Evolutionary conservation across 208 protist genomes (phyloP).

Genomic region (Trypanosomatidae sp.): DNA sequence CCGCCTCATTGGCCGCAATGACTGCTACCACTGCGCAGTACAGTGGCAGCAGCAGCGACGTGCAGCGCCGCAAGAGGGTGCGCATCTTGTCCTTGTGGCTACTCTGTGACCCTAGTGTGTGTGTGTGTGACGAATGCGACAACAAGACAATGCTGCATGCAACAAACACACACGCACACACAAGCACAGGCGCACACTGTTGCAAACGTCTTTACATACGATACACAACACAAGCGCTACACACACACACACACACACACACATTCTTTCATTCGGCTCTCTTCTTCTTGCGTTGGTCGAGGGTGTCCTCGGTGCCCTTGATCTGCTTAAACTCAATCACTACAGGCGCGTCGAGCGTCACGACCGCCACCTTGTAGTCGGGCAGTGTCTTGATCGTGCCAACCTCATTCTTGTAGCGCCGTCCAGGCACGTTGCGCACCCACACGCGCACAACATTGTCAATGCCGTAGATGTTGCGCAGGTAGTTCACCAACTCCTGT

Average conservation of each 20-base stretch:
- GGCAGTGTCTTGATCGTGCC: conserved; percentile 64
- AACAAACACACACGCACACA: too few relatives aligned
- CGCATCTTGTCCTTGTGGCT: too few relatives aligned
- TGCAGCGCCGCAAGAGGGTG: too few relatives aligned
- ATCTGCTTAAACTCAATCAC: conserved; percentile 79
- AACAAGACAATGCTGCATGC: too few relatives aligned
- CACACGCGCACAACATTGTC: conserved; percentile 63
- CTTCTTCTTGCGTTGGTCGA: conserved; percentile 47
- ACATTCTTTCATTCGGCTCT: conserved; percentile 4
- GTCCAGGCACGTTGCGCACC: conserved; percentile 56
- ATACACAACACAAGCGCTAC: too few relatives aligned
- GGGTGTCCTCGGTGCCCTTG: conserved; percentile 79
- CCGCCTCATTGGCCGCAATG: too few relatives aligned
- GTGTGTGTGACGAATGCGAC: too few relatives aligned
- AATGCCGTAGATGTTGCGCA: conserved; percentile 75
- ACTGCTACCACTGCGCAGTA: too few relatives aligned
- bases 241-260: not conserved
- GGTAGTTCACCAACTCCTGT: conserved; percentile 76
- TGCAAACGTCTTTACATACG: too few relatives aligned
- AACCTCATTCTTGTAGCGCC: conserved; percentile 80
- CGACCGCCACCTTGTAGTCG: conserved; percentile 71
- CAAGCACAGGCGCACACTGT: too few relatives aligned
- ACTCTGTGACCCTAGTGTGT: too few relatives aligned
- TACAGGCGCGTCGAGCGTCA: conserved; percentile 73
- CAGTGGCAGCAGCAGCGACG: too few relatives aligned